Conservation (phyloP, 768 basidiomycete species). For the Leccinum olivaceopallidum region DNA sequence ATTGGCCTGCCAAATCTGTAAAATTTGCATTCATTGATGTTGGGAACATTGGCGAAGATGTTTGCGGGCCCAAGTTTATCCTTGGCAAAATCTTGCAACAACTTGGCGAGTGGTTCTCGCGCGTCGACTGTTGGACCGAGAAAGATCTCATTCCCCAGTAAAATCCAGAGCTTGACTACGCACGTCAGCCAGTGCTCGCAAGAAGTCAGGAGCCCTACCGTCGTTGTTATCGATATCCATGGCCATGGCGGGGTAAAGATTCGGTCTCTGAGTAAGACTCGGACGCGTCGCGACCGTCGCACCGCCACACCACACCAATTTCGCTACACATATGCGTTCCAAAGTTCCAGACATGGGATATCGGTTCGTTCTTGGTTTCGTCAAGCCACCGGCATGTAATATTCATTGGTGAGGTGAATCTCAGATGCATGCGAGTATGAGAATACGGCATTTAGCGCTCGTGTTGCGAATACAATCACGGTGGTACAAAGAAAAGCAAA, state of each 20-base stretch:
- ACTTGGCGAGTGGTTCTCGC: neutral
- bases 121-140: neutral
- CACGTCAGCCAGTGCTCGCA: neutral
- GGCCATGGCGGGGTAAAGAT: too few species aligned
- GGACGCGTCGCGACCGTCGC: too few species aligned
- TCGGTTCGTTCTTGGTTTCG: too few species aligned
- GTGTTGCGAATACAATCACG: conserved; percentile 17
- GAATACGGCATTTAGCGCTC: neutral
- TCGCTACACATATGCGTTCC: too few species aligned
- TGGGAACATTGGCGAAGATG: too few species aligned
- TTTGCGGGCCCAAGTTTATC: neutral
- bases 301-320: too few species aligned
- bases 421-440: neutral
- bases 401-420: neutral
- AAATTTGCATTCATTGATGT: too few species aligned
- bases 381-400: neutral
- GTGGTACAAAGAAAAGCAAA: neutral
- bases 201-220: neutral
- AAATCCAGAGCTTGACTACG: neutral
- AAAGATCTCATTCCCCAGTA: neutral
- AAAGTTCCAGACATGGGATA: too few species aligned
- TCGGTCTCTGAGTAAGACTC: too few species aligned
- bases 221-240: neutral
- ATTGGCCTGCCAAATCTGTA: too few species aligned
- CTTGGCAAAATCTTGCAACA: neutral